Percentiles rank a stretch among this genome's conserved stretches.
These are phyloP conservation scores for Tephrocybe sp. DNA, from an alignment of 768 basidiomycete species.

Conservation along the genomic window DNA sequence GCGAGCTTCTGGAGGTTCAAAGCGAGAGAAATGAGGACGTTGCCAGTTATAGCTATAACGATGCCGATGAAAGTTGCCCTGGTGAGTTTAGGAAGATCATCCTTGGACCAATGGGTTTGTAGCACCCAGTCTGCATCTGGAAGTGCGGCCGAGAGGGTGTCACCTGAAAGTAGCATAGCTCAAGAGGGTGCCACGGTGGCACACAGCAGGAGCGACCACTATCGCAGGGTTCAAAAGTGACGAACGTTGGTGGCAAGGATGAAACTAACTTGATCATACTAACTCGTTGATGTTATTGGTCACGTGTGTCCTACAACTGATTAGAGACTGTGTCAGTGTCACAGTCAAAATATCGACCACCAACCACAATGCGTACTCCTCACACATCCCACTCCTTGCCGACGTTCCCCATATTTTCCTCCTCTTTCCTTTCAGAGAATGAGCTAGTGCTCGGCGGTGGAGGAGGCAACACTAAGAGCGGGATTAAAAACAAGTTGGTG, in stretches of 20 bases:
- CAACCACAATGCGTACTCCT: conserved; percentile 63
- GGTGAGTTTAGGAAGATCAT: conserved; percentile 54
- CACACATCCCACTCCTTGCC: conserved; percentile 78
- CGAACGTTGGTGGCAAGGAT: conserved; percentile 3
- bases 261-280: too few species aligned
- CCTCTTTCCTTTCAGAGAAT: conserved; percentile 71
- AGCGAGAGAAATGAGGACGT: conserved; percentile 85
- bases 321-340: neutral
- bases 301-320: conserved; percentile 17
- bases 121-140: conserved; percentile 4
- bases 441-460: conserved; percentile 86
- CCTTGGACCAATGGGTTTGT: conserved; percentile 13
- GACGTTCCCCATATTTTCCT: conserved; percentile 86
- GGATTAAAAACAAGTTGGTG: conserved; percentile 94
- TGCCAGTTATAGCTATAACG: conserved; percentile 76
- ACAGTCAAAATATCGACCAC: conserved; percentile 1
- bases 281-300: too few species aligned
- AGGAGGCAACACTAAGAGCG: conserved; percentile 79
- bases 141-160: neutral
- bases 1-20: conserved; percentile 93
- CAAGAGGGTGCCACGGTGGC: neutral
- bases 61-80: conserved; percentile 72
- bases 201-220: neutral
- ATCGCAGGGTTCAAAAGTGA: neutral
- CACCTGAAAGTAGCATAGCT: conserved; percentile 8